Evolutionary conservation across 169 alveolate species (phyloP).

Genomic region (Amoebophrya sp.): DNA sequence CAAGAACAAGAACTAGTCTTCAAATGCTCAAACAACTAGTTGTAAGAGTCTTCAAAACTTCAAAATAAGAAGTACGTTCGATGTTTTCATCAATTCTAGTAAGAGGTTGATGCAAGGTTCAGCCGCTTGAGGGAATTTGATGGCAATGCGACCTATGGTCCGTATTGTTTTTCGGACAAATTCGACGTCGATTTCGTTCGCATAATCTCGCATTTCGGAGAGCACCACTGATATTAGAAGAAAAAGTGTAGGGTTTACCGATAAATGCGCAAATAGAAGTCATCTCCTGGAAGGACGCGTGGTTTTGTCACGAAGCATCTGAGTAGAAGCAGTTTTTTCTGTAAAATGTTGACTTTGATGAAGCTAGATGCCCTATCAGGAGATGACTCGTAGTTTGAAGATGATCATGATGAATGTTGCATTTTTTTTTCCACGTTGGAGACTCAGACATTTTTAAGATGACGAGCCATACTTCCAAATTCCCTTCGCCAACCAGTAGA

Average conservation of each 20-base stretch:
- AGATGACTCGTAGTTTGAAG: too few relatives aligned
- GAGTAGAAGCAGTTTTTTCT: too few relatives aligned
- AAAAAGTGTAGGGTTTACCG: too few relatives aligned
- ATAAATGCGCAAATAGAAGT: too few relatives aligned
- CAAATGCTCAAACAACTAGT: background rate
- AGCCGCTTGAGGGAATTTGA: slow-evolving; percentile 85
- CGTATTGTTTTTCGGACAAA: slow-evolving; percentile 85
- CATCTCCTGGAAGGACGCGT: too few relatives aligned
- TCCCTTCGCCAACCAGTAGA: slow-evolving; percentile 60
- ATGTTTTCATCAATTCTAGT: slow-evolving; percentile 74
- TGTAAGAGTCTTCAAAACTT: slow-evolving; percentile 34
- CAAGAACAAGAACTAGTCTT: background rate
- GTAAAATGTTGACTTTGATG: too few relatives aligned
- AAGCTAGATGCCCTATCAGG: too few relatives aligned
- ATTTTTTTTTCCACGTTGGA: too few relatives aligned
- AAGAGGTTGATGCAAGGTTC: slow-evolving; percentile 76
- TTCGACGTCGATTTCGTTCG: slow-evolving; percentile 51
- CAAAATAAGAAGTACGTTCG: slow-evolving; percentile 82
- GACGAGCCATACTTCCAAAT: slow-evolving; percentile 61
- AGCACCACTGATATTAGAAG: too few relatives aligned
- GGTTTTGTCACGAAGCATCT: too few relatives aligned
- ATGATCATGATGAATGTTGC: too few relatives aligned
- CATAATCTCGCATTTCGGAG: slow-evolving; percentile 86
- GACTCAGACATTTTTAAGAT: too few relatives aligned
- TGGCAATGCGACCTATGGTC: slow-evolving; percentile 88